Conservation (phyloP, 2,329 filamentous ascomycete genomes). For the Fusarium incarnatum region DNA sequence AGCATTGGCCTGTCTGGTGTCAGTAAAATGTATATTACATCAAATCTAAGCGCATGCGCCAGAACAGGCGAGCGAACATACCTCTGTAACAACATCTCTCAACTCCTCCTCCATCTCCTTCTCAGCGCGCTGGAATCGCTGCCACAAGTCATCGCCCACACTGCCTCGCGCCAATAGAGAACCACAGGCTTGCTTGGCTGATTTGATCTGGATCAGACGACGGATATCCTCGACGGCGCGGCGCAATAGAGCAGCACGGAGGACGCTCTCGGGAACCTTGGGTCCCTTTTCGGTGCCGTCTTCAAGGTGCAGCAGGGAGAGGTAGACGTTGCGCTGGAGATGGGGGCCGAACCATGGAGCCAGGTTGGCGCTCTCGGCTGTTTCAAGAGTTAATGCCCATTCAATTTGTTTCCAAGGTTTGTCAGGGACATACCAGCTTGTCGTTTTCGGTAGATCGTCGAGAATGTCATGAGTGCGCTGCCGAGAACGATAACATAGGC, state of each 20-base stretch:
- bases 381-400: constrained; percentile 16
- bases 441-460: constrained; percentile 90
- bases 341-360: constrained; percentile 95
- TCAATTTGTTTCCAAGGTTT: no score
- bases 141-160: constrained; percentile 95
- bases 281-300: constrained; percentile 73
- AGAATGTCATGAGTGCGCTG: constrained; percentile 91
- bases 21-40: background rate
- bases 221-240: constrained; percentile 94
- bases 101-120: constrained; percentile 98
- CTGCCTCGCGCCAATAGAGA: constrained; percentile 87
- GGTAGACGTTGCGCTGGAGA: constrained; percentile 92
- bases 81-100: constrained; percentile 92
- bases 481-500: constrained; percentile 89
- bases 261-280: constrained; percentile 81
- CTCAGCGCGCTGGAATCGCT: constrained; percentile 90
- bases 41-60: background rate
- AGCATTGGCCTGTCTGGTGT: constrained; percentile 79
- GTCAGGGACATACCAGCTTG: constrained; percentile 73
- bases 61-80: constrained; percentile 51
- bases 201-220: constrained; percentile 88
- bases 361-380: constrained; percentile 83
- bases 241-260: constrained; percentile 88
- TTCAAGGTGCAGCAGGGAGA: constrained; percentile 86
- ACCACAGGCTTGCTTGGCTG: constrained; percentile 87